These are phyloP conservation scores for Phaeophleospora eucalypticola DNA, from an alignment of 2,329 filamentous ascomycete species.

Conservation along the genomic window DNA sequence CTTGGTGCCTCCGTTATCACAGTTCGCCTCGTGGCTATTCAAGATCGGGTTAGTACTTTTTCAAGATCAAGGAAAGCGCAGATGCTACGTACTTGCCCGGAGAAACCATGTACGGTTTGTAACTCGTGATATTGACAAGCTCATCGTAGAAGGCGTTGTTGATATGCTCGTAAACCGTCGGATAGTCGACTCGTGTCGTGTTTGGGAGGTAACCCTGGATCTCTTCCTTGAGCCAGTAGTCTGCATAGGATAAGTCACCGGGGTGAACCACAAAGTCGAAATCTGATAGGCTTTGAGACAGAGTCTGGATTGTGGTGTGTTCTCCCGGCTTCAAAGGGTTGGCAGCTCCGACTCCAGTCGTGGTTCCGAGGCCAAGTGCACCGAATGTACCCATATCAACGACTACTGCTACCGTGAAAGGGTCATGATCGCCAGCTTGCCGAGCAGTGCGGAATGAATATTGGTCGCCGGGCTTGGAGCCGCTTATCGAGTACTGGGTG, in stretches of 20 bases:
- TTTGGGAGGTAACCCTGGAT: slow-evolving; percentile 34
- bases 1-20: slow-evolving; percentile 43
- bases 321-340: slow-evolving; percentile 47
- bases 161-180: slow-evolving; percentile 53
- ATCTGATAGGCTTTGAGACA: slow-evolving; percentile 5
- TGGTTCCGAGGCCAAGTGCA: slow-evolving; percentile 33
- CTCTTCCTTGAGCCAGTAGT: slow-evolving; percentile 52
- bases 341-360: slow-evolving; percentile 48
- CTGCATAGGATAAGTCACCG: slow-evolving; percentile 57
- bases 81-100: too few species aligned
- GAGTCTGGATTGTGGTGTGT: slow-evolving; percentile 52
- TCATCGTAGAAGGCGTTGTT: slow-evolving; percentile 56
- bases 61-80: neutral
- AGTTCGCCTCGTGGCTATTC: slow-evolving; percentile 48
- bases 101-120: slow-evolving; percentile 49
- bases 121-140: slow-evolving; percentile 42
- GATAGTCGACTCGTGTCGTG: slow-evolving; percentile 40
- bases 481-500: neutral
- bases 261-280: slow-evolving; percentile 32
- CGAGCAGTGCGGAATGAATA: slow-evolving; percentile 11
- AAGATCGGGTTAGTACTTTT: too few species aligned
- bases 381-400: slow-evolving; percentile 44
- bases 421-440: slow-evolving; percentile 45
- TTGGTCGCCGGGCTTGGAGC: neutral
- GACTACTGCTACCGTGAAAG: slow-evolving; percentile 51